Conservation (phyloP, 1,139 yeast genomes). For the Geotrichum reessii region DNA sequence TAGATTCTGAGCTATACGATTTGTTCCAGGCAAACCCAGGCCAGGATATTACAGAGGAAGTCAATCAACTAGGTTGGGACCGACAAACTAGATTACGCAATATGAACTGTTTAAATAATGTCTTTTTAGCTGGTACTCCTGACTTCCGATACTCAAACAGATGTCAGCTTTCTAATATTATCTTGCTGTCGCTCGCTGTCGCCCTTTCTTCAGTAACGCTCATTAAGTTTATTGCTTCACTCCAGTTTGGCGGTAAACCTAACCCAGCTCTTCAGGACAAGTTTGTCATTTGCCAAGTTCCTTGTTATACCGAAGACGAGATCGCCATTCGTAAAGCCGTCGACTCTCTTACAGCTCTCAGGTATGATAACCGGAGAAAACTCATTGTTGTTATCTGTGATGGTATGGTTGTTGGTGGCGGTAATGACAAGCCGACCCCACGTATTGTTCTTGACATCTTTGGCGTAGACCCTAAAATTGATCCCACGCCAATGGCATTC, state of each 20-base stretch:
- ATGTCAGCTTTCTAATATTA: slow-evolving; percentile 39
- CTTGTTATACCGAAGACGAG: slow-evolving; percentile 41
- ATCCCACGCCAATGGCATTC: slow-evolving; percentile 38
- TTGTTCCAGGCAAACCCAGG: slow-evolving; percentile 35
- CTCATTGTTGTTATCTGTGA: slow-evolving; percentile 39
- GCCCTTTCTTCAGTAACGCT: slow-evolving; percentile 37
- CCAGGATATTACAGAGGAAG: slow-evolving; percentile 36
- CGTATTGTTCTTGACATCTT: slow-evolving; percentile 39
- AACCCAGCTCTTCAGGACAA: slow-evolving; percentile 38
- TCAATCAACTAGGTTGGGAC: slow-evolving; percentile 25
- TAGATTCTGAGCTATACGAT: slow-evolving; percentile 31
- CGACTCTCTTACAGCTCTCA: slow-evolving; percentile 38
- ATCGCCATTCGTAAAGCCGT: slow-evolving; percentile 39
- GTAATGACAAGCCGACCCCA: slow-evolving; percentile 40
- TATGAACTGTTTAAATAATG: slow-evolving; percentile 35
- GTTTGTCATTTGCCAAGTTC: slow-evolving; percentile 41
- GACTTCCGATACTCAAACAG: slow-evolving; percentile 39
- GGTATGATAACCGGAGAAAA: slow-evolving; percentile 39
- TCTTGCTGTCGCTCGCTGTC: slow-evolving; percentile 37
- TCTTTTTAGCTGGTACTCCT: slow-evolving; percentile 34
- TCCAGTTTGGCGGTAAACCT: slow-evolving; percentile 36
- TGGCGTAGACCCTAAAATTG: slow-evolving; percentile 38
- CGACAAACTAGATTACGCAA: slow-evolving; percentile 29
- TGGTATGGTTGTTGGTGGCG: slow-evolving; percentile 41
- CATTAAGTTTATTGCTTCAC: slow-evolving; percentile 38